phyloP scores from a whole-genome alignment of 495 filamentous ascomycete species.

The Diplogelasinospora grovesii region DNA sequence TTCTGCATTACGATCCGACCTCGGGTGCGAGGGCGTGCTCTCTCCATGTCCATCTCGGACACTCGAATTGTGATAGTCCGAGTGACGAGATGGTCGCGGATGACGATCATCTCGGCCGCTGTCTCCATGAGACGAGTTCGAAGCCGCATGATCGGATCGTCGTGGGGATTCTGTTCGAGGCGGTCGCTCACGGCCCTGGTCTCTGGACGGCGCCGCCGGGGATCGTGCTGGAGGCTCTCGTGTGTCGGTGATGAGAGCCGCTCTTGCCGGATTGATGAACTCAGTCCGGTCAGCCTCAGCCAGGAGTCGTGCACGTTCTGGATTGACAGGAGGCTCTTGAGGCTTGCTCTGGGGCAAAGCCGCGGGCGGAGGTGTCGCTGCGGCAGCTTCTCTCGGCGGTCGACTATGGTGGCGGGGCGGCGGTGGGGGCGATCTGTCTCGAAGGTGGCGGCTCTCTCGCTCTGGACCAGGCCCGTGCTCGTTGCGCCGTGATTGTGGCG shows the following conservation, averaged over 20 bases:
- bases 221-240: constrained; percentile 29
- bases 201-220: constrained; percentile 31
- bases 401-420: constrained; percentile 27
- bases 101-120: constrained; percentile 40
- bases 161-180: constrained; percentile 48
- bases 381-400: constrained; percentile 24
- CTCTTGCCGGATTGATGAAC: constrained; percentile 50
- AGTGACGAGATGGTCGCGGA: constrained; percentile 31
- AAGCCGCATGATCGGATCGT: constrained; percentile 30
- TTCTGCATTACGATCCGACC: constrained; percentile 31
- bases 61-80: constrained; percentile 29
- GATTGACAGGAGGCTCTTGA: constrained; percentile 37
- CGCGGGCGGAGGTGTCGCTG: constrained; percentile 21
- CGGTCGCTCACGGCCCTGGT: constrained; percentile 31
- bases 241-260: constrained; percentile 43
- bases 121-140: constrained; percentile 31
- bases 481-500: constrained; percentile 26
- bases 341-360: constrained; percentile 27
- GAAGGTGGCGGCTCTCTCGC: constrained; percentile 28
- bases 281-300: constrained; percentile 32
- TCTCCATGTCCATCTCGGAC: constrained; percentile 34
- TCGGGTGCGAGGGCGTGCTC: constrained; percentile 10
- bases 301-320: constrained; percentile 36
- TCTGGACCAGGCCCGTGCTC: constrained; percentile 21
- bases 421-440: constrained; percentile 27